Evolutionary conservation across 2,329 filamentous ascomycete genomes (phyloP).

Genomic region (Acarospora socialis): DNA sequence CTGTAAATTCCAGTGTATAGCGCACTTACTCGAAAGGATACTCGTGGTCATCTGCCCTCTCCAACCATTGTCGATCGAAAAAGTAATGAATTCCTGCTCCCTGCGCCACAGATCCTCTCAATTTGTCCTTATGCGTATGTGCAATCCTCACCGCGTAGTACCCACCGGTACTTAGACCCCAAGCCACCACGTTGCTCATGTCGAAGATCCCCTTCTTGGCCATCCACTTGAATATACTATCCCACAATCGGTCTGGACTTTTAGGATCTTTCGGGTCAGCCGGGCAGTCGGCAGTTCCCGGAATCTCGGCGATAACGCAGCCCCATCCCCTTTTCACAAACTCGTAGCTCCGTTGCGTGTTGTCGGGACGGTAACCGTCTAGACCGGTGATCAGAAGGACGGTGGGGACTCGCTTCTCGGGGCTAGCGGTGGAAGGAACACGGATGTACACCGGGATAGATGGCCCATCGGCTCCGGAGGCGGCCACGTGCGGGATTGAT

Average conservation of each 20-base stretch:
- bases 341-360: conserved; percentile 46
- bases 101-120: conserved; percentile 46
- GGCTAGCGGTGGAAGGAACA: conserved; percentile 20
- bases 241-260: conserved; percentile 47
- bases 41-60: conserved; percentile 49
- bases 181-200: conserved; percentile 42
- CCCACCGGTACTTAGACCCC: conserved; percentile 52
- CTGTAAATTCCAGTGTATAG: background rate
- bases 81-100: conserved; percentile 51
- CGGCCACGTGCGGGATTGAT: conserved; percentile 26
- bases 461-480: conserved; percentile 21
- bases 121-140: conserved; percentile 44
- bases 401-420: conserved; percentile 25
- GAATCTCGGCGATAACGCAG: conserved; percentile 48
- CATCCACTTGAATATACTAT: conserved; percentile 49
- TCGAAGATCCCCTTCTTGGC: conserved; percentile 37
- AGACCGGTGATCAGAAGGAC: conserved; percentile 48
- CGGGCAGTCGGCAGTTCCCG: conserved; percentile 53
- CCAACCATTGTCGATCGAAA: conserved; percentile 45
- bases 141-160: conserved; percentile 56
- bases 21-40: conserved; percentile 43
- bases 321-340: conserved; percentile 51
- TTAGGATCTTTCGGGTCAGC: conserved; percentile 46
- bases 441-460: conserved; percentile 26
- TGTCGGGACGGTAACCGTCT: conserved; percentile 50